Evolutionary conservation across 768 basidiomycete genomes (phyloP).

Genomic region (Russula griseocarnosa): DNA sequence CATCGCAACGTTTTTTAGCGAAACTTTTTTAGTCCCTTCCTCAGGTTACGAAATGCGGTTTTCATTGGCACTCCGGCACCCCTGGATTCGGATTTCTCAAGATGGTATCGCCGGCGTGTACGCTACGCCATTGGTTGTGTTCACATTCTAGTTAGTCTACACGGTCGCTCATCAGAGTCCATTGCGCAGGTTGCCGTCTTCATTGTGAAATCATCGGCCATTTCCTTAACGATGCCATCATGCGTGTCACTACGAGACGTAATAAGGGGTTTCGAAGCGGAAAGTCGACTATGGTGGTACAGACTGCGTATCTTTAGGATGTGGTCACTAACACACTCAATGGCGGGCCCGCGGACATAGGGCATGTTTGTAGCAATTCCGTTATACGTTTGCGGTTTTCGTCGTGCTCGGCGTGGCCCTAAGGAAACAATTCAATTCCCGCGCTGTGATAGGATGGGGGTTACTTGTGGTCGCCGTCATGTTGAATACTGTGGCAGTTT

Average conservation of each 20-base stretch:
- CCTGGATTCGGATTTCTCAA: conserved; percentile 47
- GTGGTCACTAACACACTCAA: neutral
- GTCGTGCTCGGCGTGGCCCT: conserved; percentile 53
- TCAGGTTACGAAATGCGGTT: conserved; percentile 62
- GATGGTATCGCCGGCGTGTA: conserved; percentile 51
- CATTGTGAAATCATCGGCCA: conserved; percentile 49
- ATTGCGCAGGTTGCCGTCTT: conserved; percentile 43
- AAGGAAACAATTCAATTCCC: conserved; percentile 48
- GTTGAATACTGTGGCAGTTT: conserved; percentile 63
- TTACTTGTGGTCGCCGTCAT: conserved; percentile 47
- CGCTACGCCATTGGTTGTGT: conserved; percentile 50
- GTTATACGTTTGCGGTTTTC: conserved; percentile 60
- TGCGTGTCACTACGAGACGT: conserved; percentile 41
- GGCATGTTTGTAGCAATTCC: conserved; percentile 56
- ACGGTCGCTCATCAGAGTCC: neutral
- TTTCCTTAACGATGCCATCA: conserved; percentile 50
- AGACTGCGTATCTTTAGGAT: neutral
- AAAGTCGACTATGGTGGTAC: conserved; percentile 54
- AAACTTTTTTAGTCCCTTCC: neutral
- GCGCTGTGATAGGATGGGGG: conserved; percentile 67
- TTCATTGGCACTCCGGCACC: conserved; percentile 50
- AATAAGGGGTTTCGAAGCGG: conserved; percentile 55
- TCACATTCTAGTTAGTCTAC: neutral
- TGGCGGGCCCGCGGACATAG: conserved; percentile 33
- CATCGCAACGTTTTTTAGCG: neutral